phyloP scores from a whole-genome alignment of 495 filamentous ascomycete genomes.

The Cercophora scortea region DNA sequence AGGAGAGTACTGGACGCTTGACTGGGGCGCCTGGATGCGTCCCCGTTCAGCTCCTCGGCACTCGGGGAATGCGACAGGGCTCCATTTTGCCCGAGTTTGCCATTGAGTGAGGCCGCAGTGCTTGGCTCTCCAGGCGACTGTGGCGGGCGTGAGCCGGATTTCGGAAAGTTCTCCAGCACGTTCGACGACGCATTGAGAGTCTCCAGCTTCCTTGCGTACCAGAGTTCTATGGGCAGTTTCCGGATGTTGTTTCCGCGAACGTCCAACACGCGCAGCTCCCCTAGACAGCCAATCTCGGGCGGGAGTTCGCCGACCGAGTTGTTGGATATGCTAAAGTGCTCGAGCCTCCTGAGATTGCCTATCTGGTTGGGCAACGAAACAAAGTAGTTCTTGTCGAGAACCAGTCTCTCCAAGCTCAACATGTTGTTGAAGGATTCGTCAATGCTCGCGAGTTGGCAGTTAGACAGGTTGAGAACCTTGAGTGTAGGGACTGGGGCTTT shows the following conservation, averaged over 20 bases:
- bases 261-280: constrained; percentile 77
- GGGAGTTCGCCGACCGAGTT: constrained; percentile 81
- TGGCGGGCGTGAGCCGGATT: constrained; percentile 58
- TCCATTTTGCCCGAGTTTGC: constrained; percentile 47
- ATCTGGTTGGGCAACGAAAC: constrained; percentile 78
- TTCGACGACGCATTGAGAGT: constrained; percentile 95
- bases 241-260: constrained; percentile 86
- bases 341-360: constrained; percentile 72
- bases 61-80: constrained; percentile 52
- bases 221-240: constrained; percentile 81
- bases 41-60: constrained; percentile 66
- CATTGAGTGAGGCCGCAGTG: constrained; percentile 18
- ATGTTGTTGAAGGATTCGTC: constrained; percentile 84
- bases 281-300: constrained; percentile 74
- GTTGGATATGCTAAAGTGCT: constrained; percentile 87
- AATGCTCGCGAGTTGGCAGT: constrained; percentile 76
- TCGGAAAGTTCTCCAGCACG: constrained; percentile 81
- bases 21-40: constrained; percentile 76
- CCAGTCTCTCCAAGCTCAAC: constrained; percentile 73
- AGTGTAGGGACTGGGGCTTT: constrained; percentile 68
- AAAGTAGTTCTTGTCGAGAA: constrained; percentile 93
- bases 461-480: constrained; percentile 77
- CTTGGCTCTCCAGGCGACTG: constrained; percentile 43
- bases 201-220: constrained; percentile 83
- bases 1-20: constrained; percentile 71